Conservation (phyloP, 345 rosid genomes). For the Eucalyptus lansdowneana region DNA sequence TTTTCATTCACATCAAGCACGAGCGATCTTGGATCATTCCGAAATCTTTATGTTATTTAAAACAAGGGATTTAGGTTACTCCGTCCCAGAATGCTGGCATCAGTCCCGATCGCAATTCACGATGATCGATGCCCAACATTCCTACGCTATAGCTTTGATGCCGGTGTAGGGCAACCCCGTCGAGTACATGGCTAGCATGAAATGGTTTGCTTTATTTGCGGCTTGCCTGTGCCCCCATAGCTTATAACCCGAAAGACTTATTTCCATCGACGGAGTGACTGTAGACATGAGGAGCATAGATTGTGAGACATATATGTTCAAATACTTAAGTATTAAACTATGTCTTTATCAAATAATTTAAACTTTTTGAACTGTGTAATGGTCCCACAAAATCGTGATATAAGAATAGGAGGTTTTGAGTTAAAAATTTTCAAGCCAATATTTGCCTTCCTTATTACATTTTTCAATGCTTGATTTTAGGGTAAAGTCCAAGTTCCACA, state of each 20-base stretch:
- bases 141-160: background rate
- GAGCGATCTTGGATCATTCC: background rate
- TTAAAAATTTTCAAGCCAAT: background rate
- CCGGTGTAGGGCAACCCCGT: background rate
- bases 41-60: background rate
- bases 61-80: background rate
- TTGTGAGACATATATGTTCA: background rate
- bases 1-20: background rate
- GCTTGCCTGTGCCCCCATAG: background rate
- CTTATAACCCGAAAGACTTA: background rate
- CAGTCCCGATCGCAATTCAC: background rate
- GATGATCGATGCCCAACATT: background rate
- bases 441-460: background rate
- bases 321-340: background rate
- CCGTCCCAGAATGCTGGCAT: background rate
- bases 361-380: background rate
- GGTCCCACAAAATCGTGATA: background rate
- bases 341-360: rapidly evolving
- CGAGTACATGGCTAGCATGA: background rate
- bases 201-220: background rate
- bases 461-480: background rate
- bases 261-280: background rate
- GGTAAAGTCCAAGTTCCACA: background rate
- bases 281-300: background rate
- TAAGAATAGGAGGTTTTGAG: background rate